Evolutionary conservation across 495 filamentous ascomycete species (phyloP).

Genomic region (Tuber magnatum): DNA sequence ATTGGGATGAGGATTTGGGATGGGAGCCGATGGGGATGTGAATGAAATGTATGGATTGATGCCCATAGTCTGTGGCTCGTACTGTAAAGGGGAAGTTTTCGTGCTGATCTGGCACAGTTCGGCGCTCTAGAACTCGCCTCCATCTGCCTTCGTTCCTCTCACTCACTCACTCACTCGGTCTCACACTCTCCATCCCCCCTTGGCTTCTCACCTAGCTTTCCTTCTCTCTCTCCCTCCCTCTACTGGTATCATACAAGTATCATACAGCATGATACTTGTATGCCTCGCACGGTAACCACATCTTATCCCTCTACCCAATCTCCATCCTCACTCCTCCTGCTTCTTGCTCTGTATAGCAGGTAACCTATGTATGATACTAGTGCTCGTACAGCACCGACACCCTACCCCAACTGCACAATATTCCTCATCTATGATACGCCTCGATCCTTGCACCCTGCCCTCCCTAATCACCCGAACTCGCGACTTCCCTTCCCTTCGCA

Average conservation of each 20-base stretch:
- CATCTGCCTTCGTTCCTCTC: not conserved
- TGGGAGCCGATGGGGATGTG: constrained; percentile 36
- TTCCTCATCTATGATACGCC: constrained; percentile 2
- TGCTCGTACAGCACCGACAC: not conserved
- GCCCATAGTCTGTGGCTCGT: constrained; percentile 19
- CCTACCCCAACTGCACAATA: not conserved
- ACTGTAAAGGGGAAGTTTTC: constrained; percentile 31
- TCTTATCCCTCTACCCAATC: not conserved
- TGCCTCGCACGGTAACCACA: not conserved
- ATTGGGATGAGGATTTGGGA: constrained; percentile 37
- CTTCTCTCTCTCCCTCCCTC: not conserved
- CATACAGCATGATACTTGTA: not conserved
- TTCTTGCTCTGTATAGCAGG: not conserved
- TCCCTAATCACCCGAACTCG: not conserved
- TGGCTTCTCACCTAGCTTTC: not conserved
- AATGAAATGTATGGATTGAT: constrained; percentile 29
- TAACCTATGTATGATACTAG: not conserved
- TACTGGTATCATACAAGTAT: not conserved
- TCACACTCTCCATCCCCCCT: not conserved
- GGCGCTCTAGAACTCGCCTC: not conserved
- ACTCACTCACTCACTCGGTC: not conserved
- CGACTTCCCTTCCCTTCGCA: not conserved
- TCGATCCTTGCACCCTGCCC: not conserved
- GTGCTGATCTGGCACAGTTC: constrained; percentile 24
- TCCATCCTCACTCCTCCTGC: constrained; percentile 1